These are phyloP conservation scores for Fusarium dlaminii DNA, from an alignment of 2,329 filamentous ascomycete species.

Conservation along the genomic window DNA sequence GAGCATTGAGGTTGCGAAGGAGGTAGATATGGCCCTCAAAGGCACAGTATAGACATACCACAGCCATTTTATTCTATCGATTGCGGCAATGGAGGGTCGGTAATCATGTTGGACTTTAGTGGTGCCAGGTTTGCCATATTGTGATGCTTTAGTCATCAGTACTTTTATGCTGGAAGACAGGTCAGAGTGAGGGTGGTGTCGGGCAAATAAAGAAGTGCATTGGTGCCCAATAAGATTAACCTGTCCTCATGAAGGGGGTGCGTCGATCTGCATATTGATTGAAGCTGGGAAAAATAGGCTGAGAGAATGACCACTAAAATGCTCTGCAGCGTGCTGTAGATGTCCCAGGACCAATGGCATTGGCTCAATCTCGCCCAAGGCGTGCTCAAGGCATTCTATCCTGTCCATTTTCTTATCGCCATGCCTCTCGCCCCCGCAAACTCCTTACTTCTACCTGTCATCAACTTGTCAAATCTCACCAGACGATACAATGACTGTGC, in stretches of 20 bases:
- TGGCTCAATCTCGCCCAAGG: not conserved
- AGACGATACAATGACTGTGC: not conserved
- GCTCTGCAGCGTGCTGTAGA: not conserved
- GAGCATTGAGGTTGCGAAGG: slow-evolving; percentile 17
- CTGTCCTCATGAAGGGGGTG: not conserved
- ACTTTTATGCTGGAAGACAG: not conserved
- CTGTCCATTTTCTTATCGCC: not conserved
- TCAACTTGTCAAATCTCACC: too few species aligned
- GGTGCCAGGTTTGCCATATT: too few species aligned
- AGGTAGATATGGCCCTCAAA: slow-evolving; percentile 7
- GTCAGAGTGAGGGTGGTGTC: not conserved
- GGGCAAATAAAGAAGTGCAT: not conserved
- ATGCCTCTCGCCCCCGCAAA: not conserved
- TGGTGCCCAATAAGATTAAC: not conserved
- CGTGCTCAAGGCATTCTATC: not conserved
- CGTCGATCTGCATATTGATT: not conserved
- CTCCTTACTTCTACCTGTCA: not conserved
- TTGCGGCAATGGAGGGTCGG: not conserved
- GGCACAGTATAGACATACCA: not conserved
- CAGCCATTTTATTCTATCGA: too few species aligned
- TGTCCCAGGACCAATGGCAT: not conserved
- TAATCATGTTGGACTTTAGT: rapidly evolving
- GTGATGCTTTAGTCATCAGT: not conserved
- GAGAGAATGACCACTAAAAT: not conserved
- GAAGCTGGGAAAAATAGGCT: not conserved